Conservation (phyloP, 2,329 filamentous ascomycete genomes). For the Penicillium crustosum region DNA sequence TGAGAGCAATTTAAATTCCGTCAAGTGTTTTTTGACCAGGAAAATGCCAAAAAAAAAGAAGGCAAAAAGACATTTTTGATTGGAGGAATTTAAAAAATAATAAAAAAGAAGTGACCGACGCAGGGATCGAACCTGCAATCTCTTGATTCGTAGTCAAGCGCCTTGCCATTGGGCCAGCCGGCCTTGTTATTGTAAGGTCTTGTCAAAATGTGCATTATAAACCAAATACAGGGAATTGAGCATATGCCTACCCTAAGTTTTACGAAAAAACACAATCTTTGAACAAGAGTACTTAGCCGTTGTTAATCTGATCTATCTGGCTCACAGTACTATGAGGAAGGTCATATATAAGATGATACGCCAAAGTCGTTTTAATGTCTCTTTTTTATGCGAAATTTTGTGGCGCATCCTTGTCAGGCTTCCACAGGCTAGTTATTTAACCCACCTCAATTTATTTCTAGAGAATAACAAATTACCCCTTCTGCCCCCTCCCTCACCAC, state of each 20-base stretch:
- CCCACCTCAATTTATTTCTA: no score
- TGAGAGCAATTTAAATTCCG: fast-evolving
- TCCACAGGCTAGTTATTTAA: background rate
- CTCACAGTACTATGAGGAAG: background rate
- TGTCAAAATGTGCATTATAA: background rate
- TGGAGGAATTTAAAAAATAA: background rate
- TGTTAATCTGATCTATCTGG: background rate
- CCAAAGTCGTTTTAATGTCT: background rate
- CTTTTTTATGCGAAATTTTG: background rate
- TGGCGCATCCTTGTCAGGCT: background rate
- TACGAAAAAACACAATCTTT: no score
- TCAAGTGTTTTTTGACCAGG: no score
- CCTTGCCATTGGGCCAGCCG: constrained; percentile 52
- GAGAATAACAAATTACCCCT: background rate
- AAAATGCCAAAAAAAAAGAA: background rate
- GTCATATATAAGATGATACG: background rate
- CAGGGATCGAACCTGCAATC: constrained; percentile 51
- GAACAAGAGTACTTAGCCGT: background rate
- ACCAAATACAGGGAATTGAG: background rate
- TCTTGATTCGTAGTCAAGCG: constrained; percentile 55
- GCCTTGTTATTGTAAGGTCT: constrained; percentile 5
- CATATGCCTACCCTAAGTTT: no score
- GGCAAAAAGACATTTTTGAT: fast-evolving
- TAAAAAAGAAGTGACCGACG: constrained; percentile 37
- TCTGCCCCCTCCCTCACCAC: background rate